Evolutionary conservation across 2,329 filamentous ascomycete species (phyloP), one percentile per base, ranked within the genome.

Genomic region (Colletotrichum sp.): DNA sequence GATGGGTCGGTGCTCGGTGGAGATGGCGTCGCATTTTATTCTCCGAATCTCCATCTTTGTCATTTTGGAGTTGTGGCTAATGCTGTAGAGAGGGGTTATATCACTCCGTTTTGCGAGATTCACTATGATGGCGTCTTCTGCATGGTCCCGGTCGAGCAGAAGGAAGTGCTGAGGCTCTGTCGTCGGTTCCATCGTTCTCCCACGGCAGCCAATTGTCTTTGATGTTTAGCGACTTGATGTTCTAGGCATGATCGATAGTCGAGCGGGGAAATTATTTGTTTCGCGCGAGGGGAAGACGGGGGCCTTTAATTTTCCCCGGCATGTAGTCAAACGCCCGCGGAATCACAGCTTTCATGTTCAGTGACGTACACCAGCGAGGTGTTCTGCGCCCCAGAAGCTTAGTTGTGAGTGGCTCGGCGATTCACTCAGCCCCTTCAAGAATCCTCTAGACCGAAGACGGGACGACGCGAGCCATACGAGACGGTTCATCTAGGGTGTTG

Each of bases 21-120:
- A 66, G 19, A 29, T 16, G n/a, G 66, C 25, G 34, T 71, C 61
- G 66, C 36, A 30, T 16, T 62, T 67, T n/a, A 64, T 29, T 11
- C 72, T 62, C 22, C 67, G 36, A 25, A 77, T 34, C 5, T 75
- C 75, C 75, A 77, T 75, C 30, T 75, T 77, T 34, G 66, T 61
- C 66, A 65, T 75, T 19, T 71, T 77, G 8, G 44, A 19, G 29
- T 76, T 65, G 32, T 75, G 75, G 16, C 36, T 63, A 25, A 75
- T 11, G 32, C 27, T 55, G 66, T 77, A 77, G 16, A 75, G 30
- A 3, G 49, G 61, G 15, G 27, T 34, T 6, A 64, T 8, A 44
- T 34, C 16, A 6, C 52, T 36, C 11, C 59, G 52, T 32, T 59
- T 71, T 30, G 69, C 11, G 7, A 70, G 72, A 36, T 62, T 71